Base-by-base conservation (phyloP, 2,329 filamentous ascomycete genomes). In the Macroventuria anomochaeta region DNA sequence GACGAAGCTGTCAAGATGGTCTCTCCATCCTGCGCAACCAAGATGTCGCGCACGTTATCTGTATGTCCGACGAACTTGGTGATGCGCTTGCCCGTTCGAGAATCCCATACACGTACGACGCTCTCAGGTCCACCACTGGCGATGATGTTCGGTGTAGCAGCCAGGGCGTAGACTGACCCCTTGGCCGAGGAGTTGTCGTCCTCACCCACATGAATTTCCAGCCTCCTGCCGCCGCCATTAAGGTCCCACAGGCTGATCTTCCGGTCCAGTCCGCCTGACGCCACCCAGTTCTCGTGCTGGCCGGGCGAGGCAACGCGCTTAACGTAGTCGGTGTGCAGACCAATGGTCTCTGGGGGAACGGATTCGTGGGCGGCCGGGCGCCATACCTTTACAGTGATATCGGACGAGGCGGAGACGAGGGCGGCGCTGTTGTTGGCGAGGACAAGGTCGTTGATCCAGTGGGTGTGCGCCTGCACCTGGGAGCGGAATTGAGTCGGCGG, bases 41-140 rank as follows among this genome's bases (percentile, higher is more conserved):
- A 80, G 58, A 99, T 92, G 64, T 93, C 89, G 40, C 95, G 87
- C 62, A 99, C 88, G 62, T 93, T 97, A 80, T 96, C 93, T 17
- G 93, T 96, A 73, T 99, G 95, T 5, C 95, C 95, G 18, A 97
- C 91, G 62, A 99, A 93, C 75, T 97, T 97, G 59, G 93, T 97
- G 54, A 97, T 89, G 58, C 90, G 85, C 77, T 95, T 91, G 51
- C 93, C 93, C 8, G 91, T 89, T 65, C 88, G 87, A 40, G 91
- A 86, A 75, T 99, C 95, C 89, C 96, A 97, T 12, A 99, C 80
- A 46, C 95, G 85, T 28, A 97, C 90, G 36, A 92, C 91, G 69
- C 91, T 95, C 77, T 99, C 95, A 0, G 95, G 95, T 0, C 95
- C 95, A 52, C 95, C 95, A 69, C 91, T 96, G 26, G 93, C 95